These are phyloP conservation scores for Paecilomyces variotii DNA, from an alignment of 2,329 filamentous ascomycete genomes.

Conservation along the genomic window DNA sequence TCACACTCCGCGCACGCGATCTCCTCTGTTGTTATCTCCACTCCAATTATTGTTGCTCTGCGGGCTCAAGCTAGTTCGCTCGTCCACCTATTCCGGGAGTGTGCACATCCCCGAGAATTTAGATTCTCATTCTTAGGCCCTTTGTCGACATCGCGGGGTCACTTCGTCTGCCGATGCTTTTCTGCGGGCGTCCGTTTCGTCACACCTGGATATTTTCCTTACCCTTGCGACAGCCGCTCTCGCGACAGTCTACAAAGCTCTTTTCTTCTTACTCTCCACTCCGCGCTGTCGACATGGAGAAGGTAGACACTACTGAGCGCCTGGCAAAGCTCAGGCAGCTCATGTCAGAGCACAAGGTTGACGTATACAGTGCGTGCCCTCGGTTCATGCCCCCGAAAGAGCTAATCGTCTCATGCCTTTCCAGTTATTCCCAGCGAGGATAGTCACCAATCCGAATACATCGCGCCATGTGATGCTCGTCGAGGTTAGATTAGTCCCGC, in stretches of 20 bases:
- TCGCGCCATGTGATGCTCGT: constrained; percentile 86
- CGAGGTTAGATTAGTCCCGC: constrained; percentile 48
- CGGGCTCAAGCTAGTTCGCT: not conserved
- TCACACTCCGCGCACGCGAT: not conserved
- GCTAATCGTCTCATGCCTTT: constrained; percentile 25
- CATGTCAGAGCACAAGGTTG: constrained; percentile 80
- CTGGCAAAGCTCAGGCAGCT: constrained; percentile 69
- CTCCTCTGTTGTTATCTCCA: not conserved
- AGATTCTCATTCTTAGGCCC: not conserved
- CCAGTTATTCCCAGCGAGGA: constrained; percentile 94
- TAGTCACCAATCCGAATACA: constrained; percentile 95
- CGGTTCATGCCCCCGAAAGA: constrained; percentile 1
- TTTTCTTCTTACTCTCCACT: constrained; percentile 31
- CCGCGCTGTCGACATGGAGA: constrained; percentile 57
- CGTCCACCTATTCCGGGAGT: not conserved
- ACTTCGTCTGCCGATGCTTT: constrained; percentile 22
- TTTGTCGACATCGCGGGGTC: not conserved
- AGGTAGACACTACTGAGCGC: constrained; percentile 68
- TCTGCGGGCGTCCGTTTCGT: constrained; percentile 22
- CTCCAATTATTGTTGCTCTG: not conserved
- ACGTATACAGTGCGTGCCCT: constrained; percentile 70
- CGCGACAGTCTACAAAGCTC: constrained; percentile 21
- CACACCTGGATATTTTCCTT: constrained; percentile 21
- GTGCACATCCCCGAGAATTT: not conserved
- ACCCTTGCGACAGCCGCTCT: constrained; percentile 17